These are phyloP conservation scores for Mycena haematopus DNA, from an alignment of 768 basidiomycete genomes.

Conservation along the genomic window DNA sequence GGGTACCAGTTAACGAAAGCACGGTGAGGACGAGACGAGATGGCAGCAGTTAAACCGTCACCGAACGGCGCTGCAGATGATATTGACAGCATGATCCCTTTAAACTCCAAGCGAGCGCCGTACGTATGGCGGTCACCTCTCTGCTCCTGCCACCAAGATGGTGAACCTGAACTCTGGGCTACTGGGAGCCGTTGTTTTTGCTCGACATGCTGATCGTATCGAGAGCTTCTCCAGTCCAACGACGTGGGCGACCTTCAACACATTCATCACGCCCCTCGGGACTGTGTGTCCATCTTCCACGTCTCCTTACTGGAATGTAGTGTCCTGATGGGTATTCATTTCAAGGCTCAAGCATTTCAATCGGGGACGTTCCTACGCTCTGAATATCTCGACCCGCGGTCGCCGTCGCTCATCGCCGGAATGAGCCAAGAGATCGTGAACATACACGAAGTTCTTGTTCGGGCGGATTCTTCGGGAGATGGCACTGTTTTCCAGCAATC, in stretches of 20 bases:
- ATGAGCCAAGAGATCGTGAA: conserved; percentile 40
- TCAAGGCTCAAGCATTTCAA: conserved; percentile 27
- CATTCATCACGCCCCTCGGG: conserved; percentile 28
- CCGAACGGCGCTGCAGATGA: too few relatives aligned
- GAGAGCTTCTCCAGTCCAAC: conserved; percentile 28
- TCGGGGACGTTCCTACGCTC: conserved; percentile 44
- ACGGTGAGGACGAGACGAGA: too few relatives aligned
- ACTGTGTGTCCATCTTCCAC: conserved; percentile 7
- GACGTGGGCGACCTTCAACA: conserved; percentile 26
- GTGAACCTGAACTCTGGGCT: conserved; percentile 23
- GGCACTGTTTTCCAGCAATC: conserved; percentile 58
- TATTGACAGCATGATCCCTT: not conserved
- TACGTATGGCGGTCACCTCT: conserved; percentile 8
- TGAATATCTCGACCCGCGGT: conserved; percentile 48
- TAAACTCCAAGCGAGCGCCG: not conserved
- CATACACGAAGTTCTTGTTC: conserved; percentile 46
- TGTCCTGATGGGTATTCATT: not conserved
- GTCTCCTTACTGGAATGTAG: not conserved
- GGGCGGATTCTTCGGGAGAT: conserved; percentile 60
- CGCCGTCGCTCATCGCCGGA: conserved; percentile 48
- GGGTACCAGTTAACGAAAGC: too few relatives aligned
- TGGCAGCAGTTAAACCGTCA: too few relatives aligned
- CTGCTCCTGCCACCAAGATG: conserved; percentile 13
- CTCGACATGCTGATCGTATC: conserved; percentile 26
- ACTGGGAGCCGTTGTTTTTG: conserved; percentile 24